phyloP scores from a whole-genome alignment of 2,329 filamentous ascomycete genomes.

The Trichoderma sp. region DNA sequence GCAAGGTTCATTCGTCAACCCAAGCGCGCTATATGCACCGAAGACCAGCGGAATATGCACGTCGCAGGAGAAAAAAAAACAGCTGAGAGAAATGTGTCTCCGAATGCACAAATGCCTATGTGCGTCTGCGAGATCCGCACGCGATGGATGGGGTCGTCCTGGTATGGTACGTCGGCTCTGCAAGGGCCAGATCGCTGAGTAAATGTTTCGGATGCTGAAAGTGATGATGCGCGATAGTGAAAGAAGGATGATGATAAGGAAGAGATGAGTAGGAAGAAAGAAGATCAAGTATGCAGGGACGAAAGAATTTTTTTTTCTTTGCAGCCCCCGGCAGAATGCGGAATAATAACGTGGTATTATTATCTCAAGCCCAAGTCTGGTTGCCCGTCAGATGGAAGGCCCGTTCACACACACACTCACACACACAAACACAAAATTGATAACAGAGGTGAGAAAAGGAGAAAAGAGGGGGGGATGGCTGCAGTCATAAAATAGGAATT shows the following conservation, averaged over 20 bases:
- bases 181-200: neutral
- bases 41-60: constrained; percentile 11
- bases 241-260: neutral
- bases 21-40: constrained; percentile 27
- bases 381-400: constrained; percentile 28
- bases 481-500: constrained; percentile 15
- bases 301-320: constrained; percentile 10
- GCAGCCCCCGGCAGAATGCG: constrained; percentile 29
- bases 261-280: neutral
- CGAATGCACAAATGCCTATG: constrained; percentile 7
- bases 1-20: constrained; percentile 28
- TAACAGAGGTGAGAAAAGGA: neutral
- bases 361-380: constrained; percentile 20
- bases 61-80: neutral
- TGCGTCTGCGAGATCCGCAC: constrained; percentile 24
- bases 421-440: constrained; percentile 8
- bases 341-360: constrained; percentile 30
- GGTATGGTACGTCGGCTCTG: constrained; percentile 1
- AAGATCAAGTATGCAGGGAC: constrained; percentile 4
- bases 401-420: constrained; percentile 27
- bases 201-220: neutral
- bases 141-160: neutral
- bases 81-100: constrained; percentile 20
- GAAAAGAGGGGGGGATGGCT: constrained; percentile 7
- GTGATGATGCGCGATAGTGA: neutral